Evolutionary conservation across 2,329 filamentous ascomycete genomes (phyloP).

Genomic region (Cordyceps cateniannulata): DNA sequence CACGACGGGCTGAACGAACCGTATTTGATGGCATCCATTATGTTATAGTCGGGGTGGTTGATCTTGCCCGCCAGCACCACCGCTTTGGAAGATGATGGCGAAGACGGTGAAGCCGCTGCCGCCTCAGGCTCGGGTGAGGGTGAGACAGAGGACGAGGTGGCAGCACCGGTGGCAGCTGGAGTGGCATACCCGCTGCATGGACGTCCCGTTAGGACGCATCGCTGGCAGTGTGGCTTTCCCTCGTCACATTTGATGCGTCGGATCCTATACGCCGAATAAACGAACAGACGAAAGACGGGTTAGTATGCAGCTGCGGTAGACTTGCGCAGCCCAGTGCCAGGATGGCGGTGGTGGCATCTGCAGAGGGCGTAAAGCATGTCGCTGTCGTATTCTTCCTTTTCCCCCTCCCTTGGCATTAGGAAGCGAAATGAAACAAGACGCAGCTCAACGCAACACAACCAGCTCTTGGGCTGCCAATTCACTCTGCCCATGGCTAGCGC

Average conservation of each 20-base stretch:
- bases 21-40: slow-evolving; percentile 11
- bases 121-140: background rate
- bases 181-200: slow-evolving; percentile 8
- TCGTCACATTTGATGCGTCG: slow-evolving; percentile 13
- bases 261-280: background rate
- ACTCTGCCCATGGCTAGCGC: background rate
- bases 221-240: slow-evolving; percentile 10
- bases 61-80: background rate
- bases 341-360: background rate
- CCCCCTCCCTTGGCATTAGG: background rate
- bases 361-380: background rate
- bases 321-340: background rate
- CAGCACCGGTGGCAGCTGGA: background rate
- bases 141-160: background rate
- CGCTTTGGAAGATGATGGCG: background rate
- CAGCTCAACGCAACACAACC: background rate
- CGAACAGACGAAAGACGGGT: background rate
- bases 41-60: slow-evolving; percentile 3
- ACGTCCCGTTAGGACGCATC: slow-evolving; percentile 9
- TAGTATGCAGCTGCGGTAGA: background rate
- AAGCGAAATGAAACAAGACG: background rate
- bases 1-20: slow-evolving; percentile 4
- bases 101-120: background rate
- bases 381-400: no score
- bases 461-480: background rate